Conservation (phyloP, 2,329 filamentous ascomycete genomes). For the Akanthomyces uredinophilus region DNA sequence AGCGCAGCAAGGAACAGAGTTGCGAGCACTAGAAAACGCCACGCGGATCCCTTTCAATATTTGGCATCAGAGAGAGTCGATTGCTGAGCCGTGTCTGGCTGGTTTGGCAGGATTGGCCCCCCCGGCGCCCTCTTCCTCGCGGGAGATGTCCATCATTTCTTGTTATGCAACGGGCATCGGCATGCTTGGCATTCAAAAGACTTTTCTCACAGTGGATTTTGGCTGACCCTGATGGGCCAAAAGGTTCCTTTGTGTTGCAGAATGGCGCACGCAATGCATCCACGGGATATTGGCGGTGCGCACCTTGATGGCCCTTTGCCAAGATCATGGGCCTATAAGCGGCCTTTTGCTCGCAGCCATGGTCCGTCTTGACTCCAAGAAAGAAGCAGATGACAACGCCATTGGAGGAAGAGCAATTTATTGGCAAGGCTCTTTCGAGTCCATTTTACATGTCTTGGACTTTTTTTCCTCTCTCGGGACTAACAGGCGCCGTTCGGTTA, state of each 20-base stretch:
- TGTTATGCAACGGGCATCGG: too few species aligned
- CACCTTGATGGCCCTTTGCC: constrained; percentile 11
- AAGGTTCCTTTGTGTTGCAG: not conserved
- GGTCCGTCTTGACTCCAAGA: too few species aligned
- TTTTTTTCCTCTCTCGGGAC: not conserved
- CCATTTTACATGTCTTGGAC: not conserved
- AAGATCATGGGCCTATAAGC: not conserved
- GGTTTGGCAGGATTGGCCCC: too few species aligned
- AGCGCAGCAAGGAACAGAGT: not conserved
- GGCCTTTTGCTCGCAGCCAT: not conserved
- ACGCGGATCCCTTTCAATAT: not conserved
- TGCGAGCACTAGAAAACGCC: constrained; percentile 1
- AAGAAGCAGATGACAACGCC: too few species aligned
- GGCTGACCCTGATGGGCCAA: constrained; percentile 8
- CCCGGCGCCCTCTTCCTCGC: too few species aligned
- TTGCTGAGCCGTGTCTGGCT: too few species aligned
- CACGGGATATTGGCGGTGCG: not conserved
- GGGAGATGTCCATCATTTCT: too few species aligned
- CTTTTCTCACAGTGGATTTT: not conserved
- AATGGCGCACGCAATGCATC: not conserved
- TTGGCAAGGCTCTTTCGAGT: not conserved
- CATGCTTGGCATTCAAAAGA: not conserved
- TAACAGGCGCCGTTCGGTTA: too few species aligned
- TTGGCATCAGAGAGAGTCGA: not conserved
- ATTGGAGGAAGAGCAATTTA: not conserved